phyloP scores from a whole-genome alignment of 192 early-diverging fungal genomes.

The Obelidium mucronatum region DNA sequence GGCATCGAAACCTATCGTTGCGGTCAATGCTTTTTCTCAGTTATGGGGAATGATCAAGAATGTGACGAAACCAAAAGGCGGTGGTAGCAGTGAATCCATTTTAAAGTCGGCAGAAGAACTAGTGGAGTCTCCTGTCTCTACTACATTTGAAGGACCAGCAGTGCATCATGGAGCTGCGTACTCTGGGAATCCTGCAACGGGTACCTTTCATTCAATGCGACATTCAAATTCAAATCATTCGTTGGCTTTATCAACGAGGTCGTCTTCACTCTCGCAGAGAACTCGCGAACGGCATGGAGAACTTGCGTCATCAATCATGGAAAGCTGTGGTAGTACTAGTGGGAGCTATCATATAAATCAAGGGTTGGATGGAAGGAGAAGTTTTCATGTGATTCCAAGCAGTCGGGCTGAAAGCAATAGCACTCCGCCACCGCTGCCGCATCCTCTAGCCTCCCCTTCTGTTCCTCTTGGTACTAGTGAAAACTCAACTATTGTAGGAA shows the following conservation, averaged over 20 bases:
- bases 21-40: conserved; percentile 21
- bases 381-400: too few species aligned
- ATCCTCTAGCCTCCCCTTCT: neutral
- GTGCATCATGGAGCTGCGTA: too few species aligned
- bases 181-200: neutral
- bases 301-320: neutral
- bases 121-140: neutral
- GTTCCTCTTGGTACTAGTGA: neutral
- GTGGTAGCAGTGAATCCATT: neutral
- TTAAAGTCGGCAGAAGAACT: neutral
- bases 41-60: conserved; percentile 37
- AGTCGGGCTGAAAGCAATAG: too few species aligned
- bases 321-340: too few species aligned
- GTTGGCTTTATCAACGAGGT: too few species aligned
- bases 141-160: neutral
- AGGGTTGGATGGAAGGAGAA: neutral
- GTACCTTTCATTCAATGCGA: neutral
- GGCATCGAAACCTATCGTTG: neutral
- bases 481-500: neutral
- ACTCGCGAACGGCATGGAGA: neutral
- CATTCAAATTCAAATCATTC: neutral
- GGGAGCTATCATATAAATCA: too few species aligned
- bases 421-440: too few species aligned
- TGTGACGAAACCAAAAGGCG: conserved; percentile 7
- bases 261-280: neutral